Evolutionary conservation across 495 filamentous ascomycete species (phyloP), one percentile per base, ranked within the genome.

Genomic region (Talaromyces liani): DNA sequence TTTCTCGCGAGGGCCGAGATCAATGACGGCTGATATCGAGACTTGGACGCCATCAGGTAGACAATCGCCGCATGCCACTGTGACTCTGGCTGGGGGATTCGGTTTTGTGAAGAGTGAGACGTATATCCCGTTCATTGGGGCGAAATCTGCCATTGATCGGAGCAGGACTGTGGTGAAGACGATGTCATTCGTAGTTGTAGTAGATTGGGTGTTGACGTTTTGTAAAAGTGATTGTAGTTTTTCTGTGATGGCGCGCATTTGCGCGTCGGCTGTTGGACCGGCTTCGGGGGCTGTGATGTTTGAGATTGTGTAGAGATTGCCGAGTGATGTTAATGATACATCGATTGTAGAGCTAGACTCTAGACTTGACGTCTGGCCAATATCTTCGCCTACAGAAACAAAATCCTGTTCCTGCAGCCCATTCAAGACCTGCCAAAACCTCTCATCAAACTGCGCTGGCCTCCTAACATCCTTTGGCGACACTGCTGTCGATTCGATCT

Each of bases 1-100:
- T 58, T 59, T 27, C 27, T 63, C 62, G 47, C 72, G 69, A 6
- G 67, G 20, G 10, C 78, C 75, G 16, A 71, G 61, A 66, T 79
- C 72, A 24, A 84, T 65, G 36, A 78, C 70, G 61, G 80, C 79
- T 27, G 85, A 85, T 33, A 88, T 73, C 78, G 87, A 83, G 7
- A 98, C 79, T 45, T 85, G 78, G 47, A 83, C 73, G 29, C 76
- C 76, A 1, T 69, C 41, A 0, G 91, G 88, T 3, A 91, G 72
- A 12, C 79, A 64, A 63, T 81, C 73, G 25, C 91, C 92, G 64
- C 87, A 90, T 0, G 91, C 88, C 53, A 99, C 81, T 16, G 91
- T 93, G 24, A 92, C 90, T 63, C 94, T 78, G 0, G 92, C 85
- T 0, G 94, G 91, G 0, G 94, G 94, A 63, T 92, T 93, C 0